phyloP scores from a whole-genome alignment of 345 rosid genomes.

The Citrus mangshanensis region DNA sequence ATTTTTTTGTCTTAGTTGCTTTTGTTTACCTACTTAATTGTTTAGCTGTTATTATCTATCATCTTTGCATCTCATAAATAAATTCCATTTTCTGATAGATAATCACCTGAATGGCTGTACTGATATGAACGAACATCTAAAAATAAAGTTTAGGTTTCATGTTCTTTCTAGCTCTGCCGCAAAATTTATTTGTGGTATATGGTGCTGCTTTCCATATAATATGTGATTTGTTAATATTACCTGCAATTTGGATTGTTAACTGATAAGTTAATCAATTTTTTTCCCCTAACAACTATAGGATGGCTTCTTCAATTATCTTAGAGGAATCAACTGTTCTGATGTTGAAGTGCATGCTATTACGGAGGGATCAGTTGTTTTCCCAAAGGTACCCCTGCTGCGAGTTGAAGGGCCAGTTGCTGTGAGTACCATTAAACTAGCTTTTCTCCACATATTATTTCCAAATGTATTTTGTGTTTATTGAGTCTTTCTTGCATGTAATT shows the following conservation, averaged over 20 bases:
- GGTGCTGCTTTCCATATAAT: background rate
- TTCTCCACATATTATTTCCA: background rate
- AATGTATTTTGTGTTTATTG: background rate
- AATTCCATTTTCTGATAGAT: background rate
- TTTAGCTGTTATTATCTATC: background rate
- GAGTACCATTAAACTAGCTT: conserved; percentile 35
- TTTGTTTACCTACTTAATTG: background rate
- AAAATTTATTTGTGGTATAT: background rate
- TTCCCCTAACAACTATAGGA: conserved; percentile 41
- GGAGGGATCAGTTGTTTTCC: conserved; percentile 91
- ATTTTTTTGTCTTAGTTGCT: background rate
- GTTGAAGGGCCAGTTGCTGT: conserved; percentile 96
- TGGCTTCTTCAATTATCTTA: conserved; percentile 74
- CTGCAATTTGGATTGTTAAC: conserved; percentile 10
- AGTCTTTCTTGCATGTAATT: background rate
- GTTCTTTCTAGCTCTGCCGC: background rate
- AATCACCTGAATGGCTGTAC: background rate
- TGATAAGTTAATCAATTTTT: background rate
- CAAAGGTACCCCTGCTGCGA: conserved; percentile 89
- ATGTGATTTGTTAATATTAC: background rate
- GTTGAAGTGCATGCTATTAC: conserved; percentile 80
- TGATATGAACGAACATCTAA: background rate
- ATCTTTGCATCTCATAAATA: background rate
- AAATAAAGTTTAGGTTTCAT: background rate
- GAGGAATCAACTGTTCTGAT: conserved; percentile 85